Evolutionary conservation across 2,329 filamentous ascomycete species (phyloP).

Genomic region (Neurospora sp.): DNA sequence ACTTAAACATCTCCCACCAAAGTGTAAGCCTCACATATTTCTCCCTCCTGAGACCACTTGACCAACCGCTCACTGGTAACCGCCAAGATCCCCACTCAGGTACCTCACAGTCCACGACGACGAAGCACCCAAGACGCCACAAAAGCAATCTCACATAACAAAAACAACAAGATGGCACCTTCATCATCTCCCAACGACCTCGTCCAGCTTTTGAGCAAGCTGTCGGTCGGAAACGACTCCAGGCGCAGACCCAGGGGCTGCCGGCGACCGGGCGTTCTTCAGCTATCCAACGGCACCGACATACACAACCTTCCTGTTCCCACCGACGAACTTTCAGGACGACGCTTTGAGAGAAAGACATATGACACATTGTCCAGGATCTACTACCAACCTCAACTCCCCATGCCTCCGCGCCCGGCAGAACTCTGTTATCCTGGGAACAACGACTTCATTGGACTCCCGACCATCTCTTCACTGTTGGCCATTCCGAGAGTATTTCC

Average conservation of each 20-base stretch:
- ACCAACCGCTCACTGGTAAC: not conserved
- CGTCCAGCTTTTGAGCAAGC: not conserved
- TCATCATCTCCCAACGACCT: not conserved
- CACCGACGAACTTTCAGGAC: not conserved
- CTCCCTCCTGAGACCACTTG: not conserved
- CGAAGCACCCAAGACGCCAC: not conserved
- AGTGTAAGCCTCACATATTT: not conserved
- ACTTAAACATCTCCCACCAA: not conserved
- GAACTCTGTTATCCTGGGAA: not conserved
- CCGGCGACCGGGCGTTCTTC: not conserved
- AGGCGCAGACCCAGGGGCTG: not conserved
- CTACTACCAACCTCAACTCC: not conserved
- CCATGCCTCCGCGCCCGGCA: not conserved
- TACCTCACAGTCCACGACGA: not conserved
- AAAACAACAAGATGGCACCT: not conserved
- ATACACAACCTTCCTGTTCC: not conserved
- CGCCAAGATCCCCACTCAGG: not conserved
- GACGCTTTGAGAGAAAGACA: not conserved
- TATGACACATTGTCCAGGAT: not conserved
- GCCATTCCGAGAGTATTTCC: not conserved
- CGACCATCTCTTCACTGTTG: not conserved
- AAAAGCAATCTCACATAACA: not conserved
- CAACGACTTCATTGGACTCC: not conserved
- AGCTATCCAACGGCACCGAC: not conserved
- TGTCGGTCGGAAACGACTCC: not conserved